A percentile compares a stretch with the other conserved stretches of the same genome.
These are phyloP conservation scores for Knoxia roxburghii DNA, from an alignment of 257 asterid species.

Conservation along the genomic window DNA sequence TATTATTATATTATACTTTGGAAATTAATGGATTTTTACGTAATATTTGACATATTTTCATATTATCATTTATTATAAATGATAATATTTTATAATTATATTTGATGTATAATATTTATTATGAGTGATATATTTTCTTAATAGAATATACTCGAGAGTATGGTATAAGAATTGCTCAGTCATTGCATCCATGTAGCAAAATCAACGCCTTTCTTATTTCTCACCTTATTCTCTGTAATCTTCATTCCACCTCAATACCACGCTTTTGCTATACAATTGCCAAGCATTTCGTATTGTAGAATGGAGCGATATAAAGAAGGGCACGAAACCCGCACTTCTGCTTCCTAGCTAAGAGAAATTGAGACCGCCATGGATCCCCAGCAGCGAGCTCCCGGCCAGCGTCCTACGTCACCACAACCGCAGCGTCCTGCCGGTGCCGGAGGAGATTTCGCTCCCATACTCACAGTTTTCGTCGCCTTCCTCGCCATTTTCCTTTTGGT, in stretches of 20 bases:
- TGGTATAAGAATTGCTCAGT: no score
- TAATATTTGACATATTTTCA: no score
- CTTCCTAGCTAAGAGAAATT: conserved; percentile 8
- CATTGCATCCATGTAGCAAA: background rate
- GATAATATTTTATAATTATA: no score
- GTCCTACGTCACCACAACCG: conserved; percentile 21
- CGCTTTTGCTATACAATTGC: background rate
- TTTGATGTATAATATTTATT: no score
- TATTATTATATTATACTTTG: no score
- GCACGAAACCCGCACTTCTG: no score
- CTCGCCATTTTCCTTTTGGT: conserved; percentile 52
- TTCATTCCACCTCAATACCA: background rate
- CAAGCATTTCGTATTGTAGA: background rate
- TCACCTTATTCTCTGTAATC: background rate
- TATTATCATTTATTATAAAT: no score
- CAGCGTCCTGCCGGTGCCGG: conserved; percentile 31
- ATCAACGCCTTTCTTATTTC: no score
- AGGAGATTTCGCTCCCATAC: conserved; percentile 41
- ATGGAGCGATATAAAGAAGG: no score
- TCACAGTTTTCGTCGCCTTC: conserved; percentile 40
- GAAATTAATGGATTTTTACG: no score
- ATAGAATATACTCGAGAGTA: no score
- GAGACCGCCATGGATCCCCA: conserved; percentile 54
- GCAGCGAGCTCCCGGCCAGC: conserved; percentile 37
- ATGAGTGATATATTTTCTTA: no score